These are phyloP conservation scores for Claviceps fusiformis DNA, from an alignment of 2,329 filamentous ascomycete genomes.

Conservation along the genomic window DNA sequence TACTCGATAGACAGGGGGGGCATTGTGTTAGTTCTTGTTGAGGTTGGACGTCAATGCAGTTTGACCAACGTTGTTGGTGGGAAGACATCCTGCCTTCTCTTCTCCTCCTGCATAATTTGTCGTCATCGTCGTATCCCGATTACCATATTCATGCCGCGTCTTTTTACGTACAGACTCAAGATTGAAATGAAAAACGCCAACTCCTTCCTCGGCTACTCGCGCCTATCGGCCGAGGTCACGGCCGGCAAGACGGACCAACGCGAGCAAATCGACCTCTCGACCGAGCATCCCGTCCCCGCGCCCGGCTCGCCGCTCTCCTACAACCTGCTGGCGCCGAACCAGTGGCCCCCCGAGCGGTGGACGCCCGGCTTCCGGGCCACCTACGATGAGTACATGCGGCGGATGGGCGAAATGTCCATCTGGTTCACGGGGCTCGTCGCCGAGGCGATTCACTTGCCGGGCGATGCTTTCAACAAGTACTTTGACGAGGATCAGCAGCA, in stretches of 20 bases:
- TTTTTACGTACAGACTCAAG: conserved; percentile 31
- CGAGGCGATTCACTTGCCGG: conserved; percentile 62
- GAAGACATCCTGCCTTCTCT: too few species aligned
- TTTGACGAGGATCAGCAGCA: conserved; percentile 66
- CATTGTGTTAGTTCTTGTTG: too few species aligned
- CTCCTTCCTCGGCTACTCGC: conserved; percentile 58
- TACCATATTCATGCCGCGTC: neutral
- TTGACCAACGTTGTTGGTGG: too few species aligned
- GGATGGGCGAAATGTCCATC: conserved; percentile 60
- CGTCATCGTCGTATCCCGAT: too few species aligned
- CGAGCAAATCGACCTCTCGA: conserved; percentile 79
- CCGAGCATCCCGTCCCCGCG: conserved; percentile 54
- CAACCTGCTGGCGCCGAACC: conserved; percentile 63
- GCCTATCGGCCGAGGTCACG: conserved; percentile 55
- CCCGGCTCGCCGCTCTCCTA: conserved; percentile 54
- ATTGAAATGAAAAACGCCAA: conserved; percentile 63
- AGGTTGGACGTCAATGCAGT: too few species aligned
- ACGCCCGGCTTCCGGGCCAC: conserved; percentile 55
- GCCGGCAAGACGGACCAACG: conserved; percentile 64
- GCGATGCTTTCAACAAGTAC: conserved; percentile 61
- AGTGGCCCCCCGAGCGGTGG: conserved; percentile 56
- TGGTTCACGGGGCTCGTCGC: conserved; percentile 70
- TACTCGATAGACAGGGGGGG: too few species aligned
- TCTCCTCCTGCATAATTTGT: too few species aligned
- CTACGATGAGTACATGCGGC: conserved; percentile 62